Conservation (phyloP, 1,284 basidiomycete species). For the Stereum hirsutum region DNA sequence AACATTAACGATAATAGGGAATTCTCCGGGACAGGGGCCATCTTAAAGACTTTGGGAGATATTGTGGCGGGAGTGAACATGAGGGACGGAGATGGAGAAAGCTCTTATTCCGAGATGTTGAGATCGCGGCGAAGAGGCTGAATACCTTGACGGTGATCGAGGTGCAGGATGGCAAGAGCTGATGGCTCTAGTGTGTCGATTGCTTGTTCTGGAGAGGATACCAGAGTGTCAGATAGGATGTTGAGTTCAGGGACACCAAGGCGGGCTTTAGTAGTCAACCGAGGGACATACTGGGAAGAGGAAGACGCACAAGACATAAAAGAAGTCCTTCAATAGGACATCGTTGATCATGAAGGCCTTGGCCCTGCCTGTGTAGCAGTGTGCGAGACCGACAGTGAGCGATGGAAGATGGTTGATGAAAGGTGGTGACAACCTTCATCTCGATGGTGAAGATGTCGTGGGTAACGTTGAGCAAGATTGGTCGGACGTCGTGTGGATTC, state of each 20-base stretch:
- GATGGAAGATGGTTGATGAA: constrained; percentile 53
- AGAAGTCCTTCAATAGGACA: constrained; percentile 42
- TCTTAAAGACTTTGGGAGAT: constrained; percentile 18
- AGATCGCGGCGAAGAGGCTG: constrained; percentile 56
- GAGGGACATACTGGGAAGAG: not conserved
- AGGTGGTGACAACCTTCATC: constrained; percentile 62
- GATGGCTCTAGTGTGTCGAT: constrained; percentile 35
- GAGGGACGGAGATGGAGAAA: constrained; percentile 41
- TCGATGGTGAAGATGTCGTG: not conserved
- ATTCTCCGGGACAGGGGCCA: constrained; percentile 24
- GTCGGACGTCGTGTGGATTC: too few species aligned
- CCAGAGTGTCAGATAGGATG: constrained; percentile 61
- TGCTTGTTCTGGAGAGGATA: too few species aligned
- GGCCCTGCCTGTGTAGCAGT: constrained; percentile 60
- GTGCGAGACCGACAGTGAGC: constrained; percentile 48
- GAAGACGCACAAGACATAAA: constrained; percentile 55
- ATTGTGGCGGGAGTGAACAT: constrained; percentile 31
- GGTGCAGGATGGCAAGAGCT: constrained; percentile 58
- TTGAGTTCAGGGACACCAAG: constrained; percentile 68
- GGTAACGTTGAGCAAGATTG: not conserved
- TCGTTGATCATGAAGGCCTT: constrained; percentile 48
- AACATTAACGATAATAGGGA: constrained; percentile 41
- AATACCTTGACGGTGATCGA: constrained; percentile 52
- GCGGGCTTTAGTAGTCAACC: constrained; percentile 4
- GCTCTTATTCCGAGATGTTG: constrained; percentile 35